Evolutionary conservation across 2,329 filamentous ascomycete genomes (phyloP).

Genomic region (Ophioceras dolichostomum): DNA sequence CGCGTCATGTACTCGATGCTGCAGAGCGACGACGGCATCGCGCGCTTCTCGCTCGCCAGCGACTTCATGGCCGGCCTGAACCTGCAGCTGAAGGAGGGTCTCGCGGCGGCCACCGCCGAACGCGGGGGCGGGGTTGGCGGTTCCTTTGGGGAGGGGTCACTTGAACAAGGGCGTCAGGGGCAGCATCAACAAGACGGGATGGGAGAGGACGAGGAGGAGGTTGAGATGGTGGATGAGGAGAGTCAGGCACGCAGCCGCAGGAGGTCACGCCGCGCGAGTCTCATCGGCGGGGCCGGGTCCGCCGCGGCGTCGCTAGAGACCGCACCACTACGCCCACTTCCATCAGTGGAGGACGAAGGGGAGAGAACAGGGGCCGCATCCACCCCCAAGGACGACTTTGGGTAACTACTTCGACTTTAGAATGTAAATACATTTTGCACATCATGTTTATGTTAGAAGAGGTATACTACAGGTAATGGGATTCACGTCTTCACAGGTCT

Average conservation of each 20-base stretch:
- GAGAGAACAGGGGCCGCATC: not conserved
- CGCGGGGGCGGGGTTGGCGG: constrained; percentile 1
- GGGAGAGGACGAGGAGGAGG: constrained; percentile 20
- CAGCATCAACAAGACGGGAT: constrained; percentile 5
- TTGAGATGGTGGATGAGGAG: constrained; percentile 33
- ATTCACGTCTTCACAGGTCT: no score
- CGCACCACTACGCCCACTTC: constrained; percentile 15
- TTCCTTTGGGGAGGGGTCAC: constrained; percentile 14
- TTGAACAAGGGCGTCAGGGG: constrained; percentile 16
- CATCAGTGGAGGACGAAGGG: constrained; percentile 4
- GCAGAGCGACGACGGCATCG: constrained; percentile 35
- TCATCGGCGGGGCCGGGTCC: constrained; percentile 25
- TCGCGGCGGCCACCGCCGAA: constrained; percentile 17
- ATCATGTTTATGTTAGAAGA: no score
- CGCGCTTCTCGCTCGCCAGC: constrained; percentile 36
- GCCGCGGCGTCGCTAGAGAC: constrained; percentile 14
- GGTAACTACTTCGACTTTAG: no score
- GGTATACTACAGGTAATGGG: no score
- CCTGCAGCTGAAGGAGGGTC: constrained; percentile 31
- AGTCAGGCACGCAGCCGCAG: constrained; percentile 44
- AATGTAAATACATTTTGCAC: no score
- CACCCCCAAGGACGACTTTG: not conserved
- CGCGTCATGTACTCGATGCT: constrained; percentile 39
- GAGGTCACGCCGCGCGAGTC: constrained; percentile 41
- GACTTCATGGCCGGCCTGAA: constrained; percentile 40